A percentile compares a stretch with the other conserved stretches of the same genome.
Conservation (phyloP, 768 basidiomycete species). For the Dacryopinax primogenitus region DNA sequence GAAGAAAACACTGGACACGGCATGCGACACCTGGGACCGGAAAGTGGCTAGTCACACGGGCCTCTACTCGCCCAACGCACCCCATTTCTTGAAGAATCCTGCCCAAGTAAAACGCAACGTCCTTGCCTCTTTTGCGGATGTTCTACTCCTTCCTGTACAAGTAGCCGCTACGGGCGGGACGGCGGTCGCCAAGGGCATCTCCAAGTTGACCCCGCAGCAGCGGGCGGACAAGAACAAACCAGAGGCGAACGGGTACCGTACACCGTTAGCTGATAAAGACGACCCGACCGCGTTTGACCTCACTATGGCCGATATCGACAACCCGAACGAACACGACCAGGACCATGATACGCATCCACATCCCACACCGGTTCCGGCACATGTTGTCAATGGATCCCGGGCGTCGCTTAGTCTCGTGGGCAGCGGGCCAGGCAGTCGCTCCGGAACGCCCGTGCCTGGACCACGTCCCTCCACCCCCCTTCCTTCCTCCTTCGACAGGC, state of each 20-base stretch:
- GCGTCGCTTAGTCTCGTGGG: conserved; percentile 12
- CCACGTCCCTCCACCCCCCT: conserved; percentile 11
- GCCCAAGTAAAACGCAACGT: conserved; percentile 87
- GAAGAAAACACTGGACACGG: conserved; percentile 56
- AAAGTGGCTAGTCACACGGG: conserved; percentile 36
- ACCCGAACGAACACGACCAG: too few relatives aligned
- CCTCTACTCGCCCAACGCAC: conserved; percentile 11
- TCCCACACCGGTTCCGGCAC: conserved; percentile 21
- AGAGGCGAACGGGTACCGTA: conserved; percentile 17
- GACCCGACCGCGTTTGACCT: neutral
- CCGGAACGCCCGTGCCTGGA: conserved; percentile 6
- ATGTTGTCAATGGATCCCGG: conserved; percentile 7
- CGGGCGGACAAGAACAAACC: conserved; percentile 44
- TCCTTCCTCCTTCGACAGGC: conserved; percentile 33
- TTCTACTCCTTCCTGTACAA: conserved; percentile 81
- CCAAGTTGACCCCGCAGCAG: conserved; percentile 80
- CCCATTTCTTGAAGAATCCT: conserved; percentile 71
- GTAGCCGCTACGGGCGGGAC: conserved; percentile 56
- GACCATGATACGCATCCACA: conserved; percentile 14
- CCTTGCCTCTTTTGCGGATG: conserved; percentile 78
- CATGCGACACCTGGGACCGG: conserved; percentile 69
- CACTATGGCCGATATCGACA: conserved; percentile 16
- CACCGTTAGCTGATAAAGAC: conserved; percentile 16
- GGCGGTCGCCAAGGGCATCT: conserved; percentile 69
- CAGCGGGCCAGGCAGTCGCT: neutral